phyloP scores from a whole-genome alignment of 2,329 filamentous ascomycete genomes.

The Paecilomyces sp. region DNA sequence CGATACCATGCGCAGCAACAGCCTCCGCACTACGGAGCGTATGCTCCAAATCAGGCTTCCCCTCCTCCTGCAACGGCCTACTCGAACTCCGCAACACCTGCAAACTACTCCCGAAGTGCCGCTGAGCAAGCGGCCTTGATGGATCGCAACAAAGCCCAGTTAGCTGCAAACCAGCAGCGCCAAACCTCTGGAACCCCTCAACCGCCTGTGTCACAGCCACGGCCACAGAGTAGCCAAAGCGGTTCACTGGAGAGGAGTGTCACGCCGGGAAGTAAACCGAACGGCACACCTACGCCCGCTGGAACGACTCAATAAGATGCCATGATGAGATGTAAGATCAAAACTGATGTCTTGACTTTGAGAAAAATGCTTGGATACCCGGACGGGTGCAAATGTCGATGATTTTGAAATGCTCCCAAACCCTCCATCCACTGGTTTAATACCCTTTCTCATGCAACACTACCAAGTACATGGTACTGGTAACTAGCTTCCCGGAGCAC shows the following conservation, averaged over 20 bases:
- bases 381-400: not conserved
- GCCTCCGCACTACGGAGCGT: conserved; percentile 18
- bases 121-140: conserved; percentile 33
- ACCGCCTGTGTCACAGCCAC: conserved; percentile 13
- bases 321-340: not conserved
- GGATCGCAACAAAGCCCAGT: conserved; percentile 31
- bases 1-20: conserved; percentile 24
- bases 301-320: not conserved
- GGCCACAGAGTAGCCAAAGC: conserved; percentile 6
- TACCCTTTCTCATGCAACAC: not conserved
- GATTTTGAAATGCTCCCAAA: not conserved
- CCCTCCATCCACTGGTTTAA: not conserved
- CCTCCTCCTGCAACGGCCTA: conserved; percentile 21
- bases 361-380: not conserved
- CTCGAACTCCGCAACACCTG: conserved; percentile 26
- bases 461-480: not conserved
- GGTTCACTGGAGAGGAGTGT: conserved; percentile 27
- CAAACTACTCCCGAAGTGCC: conserved; percentile 31
- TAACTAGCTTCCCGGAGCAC: not conserved
- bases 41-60: conserved; percentile 21
- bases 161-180: conserved; percentile 22
- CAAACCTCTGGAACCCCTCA: conserved; percentile 29
- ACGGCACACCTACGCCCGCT: conserved; percentile 6
- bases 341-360: not conserved
- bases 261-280: conserved; percentile 22